phyloP scores from a whole-genome alignment of 345 rosid species.

The Euphorbia lathyris region DNA sequence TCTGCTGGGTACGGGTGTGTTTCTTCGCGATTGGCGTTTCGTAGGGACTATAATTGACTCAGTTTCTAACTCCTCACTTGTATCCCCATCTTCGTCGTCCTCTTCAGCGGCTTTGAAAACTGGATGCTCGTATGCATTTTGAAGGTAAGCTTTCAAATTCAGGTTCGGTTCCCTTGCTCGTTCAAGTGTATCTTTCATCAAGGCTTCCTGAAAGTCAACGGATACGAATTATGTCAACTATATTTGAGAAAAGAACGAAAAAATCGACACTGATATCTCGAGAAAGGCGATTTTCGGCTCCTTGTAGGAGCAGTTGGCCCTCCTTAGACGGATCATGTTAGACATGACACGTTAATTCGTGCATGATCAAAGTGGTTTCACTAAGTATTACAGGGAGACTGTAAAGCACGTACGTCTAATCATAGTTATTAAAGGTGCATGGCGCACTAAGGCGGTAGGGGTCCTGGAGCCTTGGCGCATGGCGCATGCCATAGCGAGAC shows the following conservation, averaged over 20 bases:
- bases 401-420: too few species aligned
- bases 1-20: conserved; percentile 42
- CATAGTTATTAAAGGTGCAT: too few species aligned
- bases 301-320: too few species aligned
- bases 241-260: neutral
- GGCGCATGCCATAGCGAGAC: too few species aligned
- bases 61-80: conserved; percentile 28
- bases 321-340: too few species aligned
- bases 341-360: too few species aligned
- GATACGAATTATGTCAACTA: neutral
- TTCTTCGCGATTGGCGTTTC: conserved; percentile 41
- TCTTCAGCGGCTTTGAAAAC: conserved; percentile 47
- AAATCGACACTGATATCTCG: too few species aligned
- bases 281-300: too few species aligned
- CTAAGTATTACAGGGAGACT: too few species aligned
- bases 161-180: conserved; percentile 67
- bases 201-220: conserved; percentile 62
- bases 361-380: too few species aligned
- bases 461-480: too few species aligned
- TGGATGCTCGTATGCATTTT: conserved; percentile 71
- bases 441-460: neutral
- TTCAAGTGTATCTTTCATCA: conserved; percentile 88
- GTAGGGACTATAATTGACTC: conserved; percentile 72
- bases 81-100: conserved; percentile 31
- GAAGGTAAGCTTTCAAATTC: conserved; percentile 71